Percentiles rank a stretch among this genome's conserved stretches.
phyloP scores from a whole-genome alignment of 129 eudicot genomes.

The Gnaphalium uliginosum region DNA sequence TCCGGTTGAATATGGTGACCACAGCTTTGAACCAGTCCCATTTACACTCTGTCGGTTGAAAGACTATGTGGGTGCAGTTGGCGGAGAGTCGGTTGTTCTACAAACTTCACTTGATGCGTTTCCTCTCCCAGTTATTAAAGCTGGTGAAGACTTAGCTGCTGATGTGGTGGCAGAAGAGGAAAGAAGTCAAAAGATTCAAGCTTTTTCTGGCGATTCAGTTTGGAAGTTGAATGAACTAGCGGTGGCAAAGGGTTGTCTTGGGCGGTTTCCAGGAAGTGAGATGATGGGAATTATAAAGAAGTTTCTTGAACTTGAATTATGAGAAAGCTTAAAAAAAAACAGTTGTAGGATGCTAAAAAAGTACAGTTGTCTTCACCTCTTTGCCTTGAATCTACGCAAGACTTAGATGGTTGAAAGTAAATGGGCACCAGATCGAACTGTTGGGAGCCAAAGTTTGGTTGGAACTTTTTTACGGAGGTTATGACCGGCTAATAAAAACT shows the following conservation, averaged over 20 bases:
- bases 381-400: too few species aligned
- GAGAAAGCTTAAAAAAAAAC: constrained; percentile 2
- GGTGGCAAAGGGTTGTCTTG: constrained; percentile 85
- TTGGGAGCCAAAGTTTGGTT: not conserved
- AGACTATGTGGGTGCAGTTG: constrained; percentile 81
- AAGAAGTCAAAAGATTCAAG: constrained; percentile 21
- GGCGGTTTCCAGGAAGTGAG: constrained; percentile 90
- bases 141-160: constrained; percentile 56
- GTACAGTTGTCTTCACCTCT: not conserved
- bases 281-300: constrained; percentile 89
- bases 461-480: not conserved
- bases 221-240: constrained; percentile 66
- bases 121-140: constrained; percentile 63
- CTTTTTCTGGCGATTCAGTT: constrained; percentile 71
- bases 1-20: constrained; percentile 97
- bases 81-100: constrained; percentile 59
- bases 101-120: constrained; percentile 73
- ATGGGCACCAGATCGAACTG: too few species aligned
- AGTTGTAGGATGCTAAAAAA: constrained; percentile 6
- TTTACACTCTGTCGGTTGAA: constrained; percentile 70
- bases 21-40: constrained; percentile 95
- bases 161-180: constrained; percentile 26
- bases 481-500: not conserved
- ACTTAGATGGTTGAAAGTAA: too few species aligned
- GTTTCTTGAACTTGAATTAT: constrained; percentile 45